Base-by-base conservation (phyloP, 176 grass and related monocot species). In the Stipa capillata region DNA sequence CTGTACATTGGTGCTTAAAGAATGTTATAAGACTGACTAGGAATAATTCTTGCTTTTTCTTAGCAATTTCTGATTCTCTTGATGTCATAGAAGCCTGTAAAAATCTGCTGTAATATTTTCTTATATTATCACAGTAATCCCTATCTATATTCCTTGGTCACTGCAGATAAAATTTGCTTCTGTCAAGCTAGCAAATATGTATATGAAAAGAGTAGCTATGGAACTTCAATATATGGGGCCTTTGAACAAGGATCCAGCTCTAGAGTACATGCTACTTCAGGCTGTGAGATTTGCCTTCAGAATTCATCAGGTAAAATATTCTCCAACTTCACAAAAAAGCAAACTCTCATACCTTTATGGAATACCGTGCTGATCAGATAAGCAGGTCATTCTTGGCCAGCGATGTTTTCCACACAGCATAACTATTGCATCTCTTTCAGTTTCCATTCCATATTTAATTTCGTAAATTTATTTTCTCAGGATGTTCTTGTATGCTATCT, bases 241-340 rank as follows among this genome's bases (percentile, higher is more conserved):
- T 69, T 82, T 91, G 54, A 95, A 89, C 82, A 99, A 99, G 83
- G 92, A 99, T 69, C 92, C 84, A 39, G 96, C 96, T 72, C 75
- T 99, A 33, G 96, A 99, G 88, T 99, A 99, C 55, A 95, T 99
- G 96, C 77, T 99, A 31, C 92, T 99, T 79, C 96, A 99, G 87
- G 96, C 90, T 66, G 92, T 99, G 63, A 89, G 96, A 86, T 99
- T 99, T 85, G 90, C 92, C 47, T 99, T 99, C 89, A 90, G 96
- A 83, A 93, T 99, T 84, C 92, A 99, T 89, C 96, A 99, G 96
- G 96, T 99, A 91, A 79, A 33, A 80, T 41, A 50, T 16, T 55
- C 1, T 47, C 24, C 33, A 59, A 41, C 12, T 69, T 56, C 28
- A 56, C 27, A 27, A 60, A 27, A 49, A 39, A n/a, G 54, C 28